Evolutionary conservation across 2,329 filamentous ascomycete genomes (phyloP), one percentile per base, ranked within the genome.

Genomic region (Exophiala aquamarina): DNA sequence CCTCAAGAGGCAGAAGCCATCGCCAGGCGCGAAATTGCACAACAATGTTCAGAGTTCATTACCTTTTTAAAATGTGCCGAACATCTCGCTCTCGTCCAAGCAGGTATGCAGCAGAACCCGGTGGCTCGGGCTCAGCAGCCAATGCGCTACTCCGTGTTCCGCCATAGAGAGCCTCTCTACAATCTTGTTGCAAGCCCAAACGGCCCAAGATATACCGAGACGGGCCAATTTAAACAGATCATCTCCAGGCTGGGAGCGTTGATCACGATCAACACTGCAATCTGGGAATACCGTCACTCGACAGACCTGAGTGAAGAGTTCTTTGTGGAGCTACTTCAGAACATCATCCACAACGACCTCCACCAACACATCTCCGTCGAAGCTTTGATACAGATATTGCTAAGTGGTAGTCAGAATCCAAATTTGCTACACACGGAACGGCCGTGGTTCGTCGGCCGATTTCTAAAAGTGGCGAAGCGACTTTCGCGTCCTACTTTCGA

Each of bases 271-370:
- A 70, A 70, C 47, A 62, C 63, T 4, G 66, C 63, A 4, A 56
- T 70, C 9, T 71, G 67, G 67, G 66, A 71, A 52, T 68, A 70
- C 41, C 61, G 68, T 13, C 59, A 61, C 29, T 61, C 63, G 7
- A 55, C 58, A 1, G 49, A 46, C 6, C 57, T 57, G 26, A 61
- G 58, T 10, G 64, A 64, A 17, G 52, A 54, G 4, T 70, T 70
- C 45, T 60, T 70, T n/a, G 39, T 38, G 21, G 63, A 60, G 6
- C 53, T 68, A 4, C 55, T 64, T 34, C 58, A 59, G 32, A 60
- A 61, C 17, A 51, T 70, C 18, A 49, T 60, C 7, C 56, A 65
- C 33, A 68, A 63, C 43, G 66, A 68, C 47, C 61, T 70, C 14
- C 61, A 63, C 41, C 59, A 63, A 49, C 66, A 62, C 33, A 61